These are phyloP conservation scores for Saccharum hybrid DNA, from an alignment of 202 grass and related monocot species.

Conservation along the genomic window DNA sequence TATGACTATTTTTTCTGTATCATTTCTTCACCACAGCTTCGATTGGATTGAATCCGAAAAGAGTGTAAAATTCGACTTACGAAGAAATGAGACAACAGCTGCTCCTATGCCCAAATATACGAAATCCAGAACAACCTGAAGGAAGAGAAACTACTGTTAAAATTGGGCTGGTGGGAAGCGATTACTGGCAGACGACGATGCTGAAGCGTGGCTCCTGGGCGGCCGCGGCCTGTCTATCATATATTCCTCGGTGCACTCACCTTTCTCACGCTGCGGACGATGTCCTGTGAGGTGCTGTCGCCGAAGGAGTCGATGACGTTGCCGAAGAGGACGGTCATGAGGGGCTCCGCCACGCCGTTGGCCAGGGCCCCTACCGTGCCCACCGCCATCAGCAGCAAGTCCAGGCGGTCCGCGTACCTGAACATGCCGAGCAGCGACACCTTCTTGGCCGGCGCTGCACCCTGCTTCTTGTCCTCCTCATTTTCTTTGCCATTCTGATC, in stretches of 20 bases:
- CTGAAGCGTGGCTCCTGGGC: too few relatives aligned
- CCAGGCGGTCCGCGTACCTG: constrained; percentile 60
- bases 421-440: constrained; percentile 60
- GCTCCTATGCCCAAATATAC: constrained; percentile 67
- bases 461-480: neutral
- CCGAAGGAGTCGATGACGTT: constrained; percentile 65
- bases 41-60: neutral
- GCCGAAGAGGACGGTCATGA: constrained; percentile 66
- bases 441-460: constrained; percentile 19
- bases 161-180: too few relatives aligned
- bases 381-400: constrained; percentile 58
- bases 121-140: constrained; percentile 67
- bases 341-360: constrained; percentile 59
- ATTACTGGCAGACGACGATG: too few relatives aligned
- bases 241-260: constrained; percentile 16
- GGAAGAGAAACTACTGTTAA: constrained; percentile 25
- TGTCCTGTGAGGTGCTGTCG: constrained; percentile 19
- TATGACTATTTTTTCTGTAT: neutral
- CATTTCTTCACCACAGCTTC: neutral
- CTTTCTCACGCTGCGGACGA: constrained; percentile 50
- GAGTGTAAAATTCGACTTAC: constrained; percentile 54
- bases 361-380: constrained; percentile 57
- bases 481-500: neutral
- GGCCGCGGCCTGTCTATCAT: too few relatives aligned
- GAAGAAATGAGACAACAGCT: constrained; percentile 57